A percentile compares a stretch with the other conserved stretches of the same genome.
Evolutionary conservation across 2,329 filamentous ascomycete species (phyloP).

Genomic region (Colletotrichum magnum): DNA sequence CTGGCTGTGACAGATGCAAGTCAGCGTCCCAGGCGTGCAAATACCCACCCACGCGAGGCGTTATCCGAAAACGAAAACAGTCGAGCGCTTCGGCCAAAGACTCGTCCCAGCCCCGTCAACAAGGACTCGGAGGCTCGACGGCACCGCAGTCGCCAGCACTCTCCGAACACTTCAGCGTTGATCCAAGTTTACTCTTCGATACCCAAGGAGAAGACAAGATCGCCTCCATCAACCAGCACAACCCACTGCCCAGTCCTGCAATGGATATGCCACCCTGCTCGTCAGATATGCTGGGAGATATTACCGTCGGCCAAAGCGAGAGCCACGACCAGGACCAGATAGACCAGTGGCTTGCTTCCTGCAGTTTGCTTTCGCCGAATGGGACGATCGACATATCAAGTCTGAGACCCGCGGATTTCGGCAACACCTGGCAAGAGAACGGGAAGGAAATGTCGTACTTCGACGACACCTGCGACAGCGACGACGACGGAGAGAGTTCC

Average conservation of each 20-base stretch:
- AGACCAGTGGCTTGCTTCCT: constrained; percentile 26
- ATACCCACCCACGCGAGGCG: constrained; percentile 7
- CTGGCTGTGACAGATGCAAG: constrained; percentile 25
- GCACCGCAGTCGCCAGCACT: not conserved
- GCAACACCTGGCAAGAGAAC: not conserved
- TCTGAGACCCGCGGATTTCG: not conserved
- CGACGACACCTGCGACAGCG: constrained; percentile 3
- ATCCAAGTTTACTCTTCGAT: not conserved
- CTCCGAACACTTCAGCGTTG: constrained; percentile 5
- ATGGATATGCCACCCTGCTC: not conserved
- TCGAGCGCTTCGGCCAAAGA: not conserved
- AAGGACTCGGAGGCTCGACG: not conserved
- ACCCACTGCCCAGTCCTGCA: not conserved
- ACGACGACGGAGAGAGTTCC: not conserved
- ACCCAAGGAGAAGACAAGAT: not conserved
- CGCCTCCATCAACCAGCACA: not conserved
- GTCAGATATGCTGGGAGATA: not conserved
- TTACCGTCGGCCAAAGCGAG: not conserved
- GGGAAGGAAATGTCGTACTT: constrained; percentile 9
- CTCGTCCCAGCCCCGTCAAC: not conserved
- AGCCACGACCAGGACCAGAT: constrained; percentile 26
- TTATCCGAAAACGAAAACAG: constrained; percentile 22
- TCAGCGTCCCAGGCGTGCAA: constrained; percentile 14
- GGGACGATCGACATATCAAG: not conserved
- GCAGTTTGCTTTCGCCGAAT: not conserved